A percentile compares a stretch with the other conserved stretches of the same genome.
These are phyloP conservation scores for Trichophyton equinum DNA, from an alignment of 2,329 filamentous ascomycete genomes.

Conservation along the genomic window DNA sequence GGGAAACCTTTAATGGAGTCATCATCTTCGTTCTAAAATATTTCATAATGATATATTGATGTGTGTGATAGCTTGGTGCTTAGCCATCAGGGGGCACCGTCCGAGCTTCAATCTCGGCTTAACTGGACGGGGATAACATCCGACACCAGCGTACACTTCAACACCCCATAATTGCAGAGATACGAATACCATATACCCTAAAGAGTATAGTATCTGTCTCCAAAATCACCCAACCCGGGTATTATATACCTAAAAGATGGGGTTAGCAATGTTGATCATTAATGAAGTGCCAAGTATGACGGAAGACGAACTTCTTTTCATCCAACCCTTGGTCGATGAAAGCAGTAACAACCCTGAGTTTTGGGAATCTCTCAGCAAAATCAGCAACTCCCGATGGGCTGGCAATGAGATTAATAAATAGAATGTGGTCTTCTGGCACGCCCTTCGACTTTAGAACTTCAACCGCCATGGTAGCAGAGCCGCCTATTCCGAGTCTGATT, in stretches of 20 bases:
- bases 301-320: constrained; percentile 72
- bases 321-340: constrained; percentile 95
- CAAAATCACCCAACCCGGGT: constrained; percentile 87
- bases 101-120: not conserved
- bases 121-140: not conserved
- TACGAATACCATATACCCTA: constrained; percentile 25
- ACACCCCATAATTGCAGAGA: not conserved
- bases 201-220: constrained; percentile 89
- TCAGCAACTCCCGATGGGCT: constrained; percentile 83
- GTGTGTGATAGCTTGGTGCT: not conserved
- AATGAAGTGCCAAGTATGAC: not conserved
- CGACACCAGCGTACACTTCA: not conserved
- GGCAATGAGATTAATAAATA: constrained; percentile 96
- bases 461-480: constrained; percentile 92
- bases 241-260: constrained; percentile 67
- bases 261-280: constrained; percentile 10
- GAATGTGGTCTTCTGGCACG: constrained; percentile 85
- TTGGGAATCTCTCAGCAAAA: constrained; percentile 81
- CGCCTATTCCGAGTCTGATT: constrained; percentile 44
- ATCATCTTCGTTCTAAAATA: not conserved
- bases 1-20: not conserved
- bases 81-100: not conserved
- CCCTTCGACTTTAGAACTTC: constrained; percentile 81
- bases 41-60: not conserved
- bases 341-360: constrained; percentile 80